These are phyloP conservation scores for Suillus subaureus DNA, from an alignment of 768 basidiomycete species.

Conservation along the genomic window DNA sequence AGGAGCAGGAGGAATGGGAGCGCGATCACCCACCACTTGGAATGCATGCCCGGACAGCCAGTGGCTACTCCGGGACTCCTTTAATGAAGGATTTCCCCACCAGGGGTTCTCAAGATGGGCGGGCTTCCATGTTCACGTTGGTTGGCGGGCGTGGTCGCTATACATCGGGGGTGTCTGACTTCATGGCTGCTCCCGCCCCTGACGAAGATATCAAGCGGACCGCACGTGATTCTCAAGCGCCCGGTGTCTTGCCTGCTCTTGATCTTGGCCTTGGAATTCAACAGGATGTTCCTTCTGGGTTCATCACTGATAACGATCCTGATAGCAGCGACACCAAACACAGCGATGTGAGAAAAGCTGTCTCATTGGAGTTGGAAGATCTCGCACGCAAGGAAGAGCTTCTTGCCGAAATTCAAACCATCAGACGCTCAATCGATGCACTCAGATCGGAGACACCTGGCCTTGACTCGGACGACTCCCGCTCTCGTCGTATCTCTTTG, in stretches of 20 bases:
- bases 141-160: slow-evolving; percentile 57
- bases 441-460: slow-evolving; percentile 71
- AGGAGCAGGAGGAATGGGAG: slow-evolving; percentile 86
- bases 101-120: slow-evolving; percentile 47
- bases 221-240: slow-evolving; percentile 49
- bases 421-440: slow-evolving; percentile 77
- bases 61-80: slow-evolving; percentile 62
- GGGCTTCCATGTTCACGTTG: slow-evolving; percentile 50
- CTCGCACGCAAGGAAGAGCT: slow-evolving; percentile 71
- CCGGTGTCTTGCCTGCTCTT: slow-evolving; percentile 64
- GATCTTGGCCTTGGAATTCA: slow-evolving; percentile 78
- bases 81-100: slow-evolving; percentile 67
- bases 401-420: slow-evolving; percentile 75
- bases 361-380: slow-evolving; percentile 49
- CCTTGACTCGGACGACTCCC: slow-evolving; percentile 49
- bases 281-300: slow-evolving; percentile 71
- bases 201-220: slow-evolving; percentile 64
- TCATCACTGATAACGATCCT: slow-evolving; percentile 53
- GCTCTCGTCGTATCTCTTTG: slow-evolving; percentile 65
- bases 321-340: slow-evolving; percentile 26
- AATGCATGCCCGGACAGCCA: slow-evolving; percentile 65
- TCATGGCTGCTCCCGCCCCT: slow-evolving; percentile 60
- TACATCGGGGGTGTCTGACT: slow-evolving; percentile 73
- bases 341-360: slow-evolving; percentile 36
- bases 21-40: slow-evolving; percentile 70